Base-by-base conservation (phyloP, 2,329 filamentous ascomycete species). In the Helotiales sp. region DNA sequence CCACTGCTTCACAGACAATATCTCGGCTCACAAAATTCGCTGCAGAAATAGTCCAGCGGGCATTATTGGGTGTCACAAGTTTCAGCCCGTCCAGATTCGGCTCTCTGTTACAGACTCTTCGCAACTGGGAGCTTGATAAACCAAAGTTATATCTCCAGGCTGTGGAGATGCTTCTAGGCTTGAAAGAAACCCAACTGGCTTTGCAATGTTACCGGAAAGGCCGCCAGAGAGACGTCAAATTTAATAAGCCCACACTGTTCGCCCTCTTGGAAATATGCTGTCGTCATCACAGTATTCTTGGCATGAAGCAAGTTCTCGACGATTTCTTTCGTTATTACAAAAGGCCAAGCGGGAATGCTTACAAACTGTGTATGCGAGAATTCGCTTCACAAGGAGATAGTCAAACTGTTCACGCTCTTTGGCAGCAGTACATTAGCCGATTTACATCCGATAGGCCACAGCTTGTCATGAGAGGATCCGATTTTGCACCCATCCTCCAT, bases 401-500 rank as follows among this genome's bases (percentile, higher is more conserved):
- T 13, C 63, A 66, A 24, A 74, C 73, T 19, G 76, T 81, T 29
- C 66, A 77, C 38, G 66, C 70, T 31, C 56, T 81, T 7, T 82
- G 81, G 59, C 64, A 77, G 8, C 72, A 74, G 36, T 75, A 65
- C 60, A 49, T 63, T 10, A 54, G 59, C 34, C 61, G 55, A 17
- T 66, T 55, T 27, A 48, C 29, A 34, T n/a, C 5, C 2, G 47
- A 38, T 9, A 52, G 17, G 29, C 34, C 31, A 25, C 15, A 25
- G 22, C 17, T 33, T n/a, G 12, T 36, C 2, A 13, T 36, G 31
- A 25, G 10, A 5, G 31, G 5, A 9, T 13, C 8, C 25, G 67
- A 70, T 40, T 59, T 84, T 61, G 69, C 78, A n/a, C 82, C 85
- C 46, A 75, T 92, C 2, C 77, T 96, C 38, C 84, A 89, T 63